A percentile compares a stretch with the other conserved stretches of the same genome.
phyloP scores from a whole-genome alignment of 768 basidiomycete genomes.

The Boletus bicolor region DNA sequence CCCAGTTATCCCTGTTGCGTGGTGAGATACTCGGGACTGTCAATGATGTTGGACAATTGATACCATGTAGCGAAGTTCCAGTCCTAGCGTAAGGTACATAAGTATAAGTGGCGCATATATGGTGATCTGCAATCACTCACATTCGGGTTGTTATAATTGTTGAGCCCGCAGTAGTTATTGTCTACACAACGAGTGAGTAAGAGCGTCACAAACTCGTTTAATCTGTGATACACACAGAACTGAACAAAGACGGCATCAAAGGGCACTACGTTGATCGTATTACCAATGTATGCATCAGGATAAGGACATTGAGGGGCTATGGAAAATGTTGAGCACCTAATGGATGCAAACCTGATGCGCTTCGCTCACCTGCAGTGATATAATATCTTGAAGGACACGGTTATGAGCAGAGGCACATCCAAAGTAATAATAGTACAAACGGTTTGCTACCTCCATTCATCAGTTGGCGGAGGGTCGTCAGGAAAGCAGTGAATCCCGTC shows the following conservation, averaged over 20 bases:
- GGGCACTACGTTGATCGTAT: slow-evolving; percentile 38
- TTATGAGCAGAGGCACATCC: background rate
- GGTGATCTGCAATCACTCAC: slow-evolving; percentile 13
- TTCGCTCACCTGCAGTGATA: slow-evolving; percentile 36
- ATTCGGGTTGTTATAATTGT: slow-evolving; percentile 44
- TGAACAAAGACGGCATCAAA: slow-evolving; percentile 54
- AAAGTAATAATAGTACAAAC: slow-evolving; percentile 12
- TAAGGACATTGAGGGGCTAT: slow-evolving; percentile 44
- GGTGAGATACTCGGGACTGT: background rate
- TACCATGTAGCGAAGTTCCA: slow-evolving; percentile 46
- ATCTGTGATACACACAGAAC: slow-evolving; percentile 34
- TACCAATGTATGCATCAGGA: slow-evolving; percentile 45
- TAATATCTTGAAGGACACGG: slow-evolving; percentile 34
- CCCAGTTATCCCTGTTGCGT: slow-evolving; percentile 46
- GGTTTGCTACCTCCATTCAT: slow-evolving; percentile 28
- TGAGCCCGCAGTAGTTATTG: slow-evolving; percentile 47
- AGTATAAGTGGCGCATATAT: background rate
- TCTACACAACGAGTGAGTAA: slow-evolving; percentile 28
- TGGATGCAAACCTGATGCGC: background rate
- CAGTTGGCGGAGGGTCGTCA: slow-evolving; percentile 28
- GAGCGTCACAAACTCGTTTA: background rate
- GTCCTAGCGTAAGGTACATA: slow-evolving; percentile 33
- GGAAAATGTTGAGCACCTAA: background rate
- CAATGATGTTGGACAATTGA: background rate
- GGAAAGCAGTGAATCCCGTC: slow-evolving; percentile 32